phyloP scores from a whole-genome alignment of 2,329 filamentous ascomycete genomes.

The Penicillium sp. region DNA sequence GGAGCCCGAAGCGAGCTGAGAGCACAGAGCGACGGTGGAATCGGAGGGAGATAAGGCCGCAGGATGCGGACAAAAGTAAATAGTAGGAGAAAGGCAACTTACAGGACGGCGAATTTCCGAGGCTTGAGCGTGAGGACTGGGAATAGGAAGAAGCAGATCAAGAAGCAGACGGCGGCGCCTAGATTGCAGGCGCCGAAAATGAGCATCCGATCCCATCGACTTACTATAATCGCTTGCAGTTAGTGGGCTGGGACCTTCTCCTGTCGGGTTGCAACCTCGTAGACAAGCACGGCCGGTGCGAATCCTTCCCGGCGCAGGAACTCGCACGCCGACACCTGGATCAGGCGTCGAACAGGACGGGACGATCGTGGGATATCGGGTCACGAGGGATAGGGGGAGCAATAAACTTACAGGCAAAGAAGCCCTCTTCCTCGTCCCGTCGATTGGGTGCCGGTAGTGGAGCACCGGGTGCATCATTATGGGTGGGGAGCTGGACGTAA shows the following conservation, averaged over 20 bases:
- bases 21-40: constrained; percentile 19
- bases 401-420: constrained; percentile 81
- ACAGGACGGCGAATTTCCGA: constrained; percentile 95
- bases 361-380: constrained; percentile 7
- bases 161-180: constrained; percentile 85
- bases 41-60: not conserved
- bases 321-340: constrained; percentile 36
- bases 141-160: constrained; percentile 84
- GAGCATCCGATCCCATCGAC: constrained; percentile 92
- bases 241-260: constrained; percentile 18
- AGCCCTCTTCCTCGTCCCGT: constrained; percentile 91
- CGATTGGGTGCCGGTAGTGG: constrained; percentile 79
- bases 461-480: constrained; percentile 71
- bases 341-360: constrained; percentile 13
- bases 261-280: constrained; percentile 17
- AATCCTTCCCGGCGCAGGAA: constrained; percentile 39
- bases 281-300: constrained; percentile 16
- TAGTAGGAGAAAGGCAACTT: constrained; percentile 52
- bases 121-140: constrained; percentile 77
- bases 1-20: constrained; percentile 1
- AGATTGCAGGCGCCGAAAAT: constrained; percentile 90
- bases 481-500: constrained; percentile 86
- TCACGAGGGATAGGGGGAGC: constrained; percentile 21
- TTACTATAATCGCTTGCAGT: constrained; percentile 61
- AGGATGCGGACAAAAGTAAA: constrained; percentile 6